Conservation (phyloP, 164 flowering plant genomes). For the Macadamia integrifolia region DNA sequence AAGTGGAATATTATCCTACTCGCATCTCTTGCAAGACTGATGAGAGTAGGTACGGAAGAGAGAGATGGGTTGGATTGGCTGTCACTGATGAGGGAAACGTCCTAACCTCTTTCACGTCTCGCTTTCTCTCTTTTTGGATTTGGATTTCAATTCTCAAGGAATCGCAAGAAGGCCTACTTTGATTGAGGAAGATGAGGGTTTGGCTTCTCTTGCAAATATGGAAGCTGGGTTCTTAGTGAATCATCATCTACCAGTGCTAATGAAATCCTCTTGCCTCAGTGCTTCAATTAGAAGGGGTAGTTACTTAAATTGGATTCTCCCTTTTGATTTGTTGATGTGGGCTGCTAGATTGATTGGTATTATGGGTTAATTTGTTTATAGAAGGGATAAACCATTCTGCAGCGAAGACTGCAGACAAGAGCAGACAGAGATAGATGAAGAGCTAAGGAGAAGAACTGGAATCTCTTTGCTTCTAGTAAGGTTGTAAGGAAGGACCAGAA, state of each 20-base stretch:
- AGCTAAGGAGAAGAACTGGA: conserved; percentile 32
- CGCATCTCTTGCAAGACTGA: no score
- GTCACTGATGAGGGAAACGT: no score
- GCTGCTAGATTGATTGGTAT: conserved; percentile 11
- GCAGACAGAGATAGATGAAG: conserved; percentile 52
- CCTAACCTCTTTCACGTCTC: no score
- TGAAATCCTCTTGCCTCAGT: background rate
- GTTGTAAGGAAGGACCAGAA: no score
- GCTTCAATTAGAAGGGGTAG: background rate
- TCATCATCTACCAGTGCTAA: background rate
- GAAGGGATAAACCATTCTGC: conserved; percentile 56
- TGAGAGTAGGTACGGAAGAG: no score
- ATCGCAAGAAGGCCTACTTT: background rate
- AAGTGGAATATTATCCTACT: no score
- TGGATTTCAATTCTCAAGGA: no score
- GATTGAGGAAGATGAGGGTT: background rate
- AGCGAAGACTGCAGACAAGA: conserved; percentile 62
- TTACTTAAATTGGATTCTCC: background rate
- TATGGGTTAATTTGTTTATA: conserved; percentile 15
- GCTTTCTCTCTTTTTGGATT: no score
- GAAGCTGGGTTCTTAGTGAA: background rate
- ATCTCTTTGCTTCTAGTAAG: background rate
- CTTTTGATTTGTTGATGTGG: no score
- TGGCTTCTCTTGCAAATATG: background rate
- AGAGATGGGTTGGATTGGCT: no score